These are phyloP conservation scores for Trametopsis cervina DNA, from an alignment of 768 basidiomycete species.

Conservation along the genomic window DNA sequence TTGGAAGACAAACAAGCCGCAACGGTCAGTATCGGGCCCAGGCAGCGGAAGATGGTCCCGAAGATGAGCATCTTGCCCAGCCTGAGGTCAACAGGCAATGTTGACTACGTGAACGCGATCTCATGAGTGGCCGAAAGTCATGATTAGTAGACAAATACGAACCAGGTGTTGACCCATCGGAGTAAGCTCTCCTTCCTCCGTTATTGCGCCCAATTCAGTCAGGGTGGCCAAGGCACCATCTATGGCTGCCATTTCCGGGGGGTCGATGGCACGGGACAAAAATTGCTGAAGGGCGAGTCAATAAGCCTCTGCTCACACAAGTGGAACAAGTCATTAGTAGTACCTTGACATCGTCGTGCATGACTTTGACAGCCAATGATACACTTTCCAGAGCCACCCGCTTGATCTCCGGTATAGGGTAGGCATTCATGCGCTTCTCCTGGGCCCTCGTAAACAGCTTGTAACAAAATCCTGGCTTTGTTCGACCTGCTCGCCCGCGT, in stretches of 20 bases:
- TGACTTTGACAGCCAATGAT: constrained; percentile 75
- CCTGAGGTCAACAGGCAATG: constrained; percentile 83
- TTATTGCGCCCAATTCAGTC: constrained; percentile 73
- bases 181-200: constrained; percentile 56
- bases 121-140: too few species aligned
- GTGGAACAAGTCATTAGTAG: neutral
- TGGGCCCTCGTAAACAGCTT: constrained; percentile 78
- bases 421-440: constrained; percentile 60
- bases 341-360: constrained; percentile 74
- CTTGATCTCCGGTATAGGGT: constrained; percentile 83
- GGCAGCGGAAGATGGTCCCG: constrained; percentile 74
- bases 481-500: constrained; percentile 86
- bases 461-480: constrained; percentile 75
- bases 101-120: constrained; percentile 59
- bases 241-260: constrained; percentile 69
- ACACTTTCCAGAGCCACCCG: constrained; percentile 82
- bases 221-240: constrained; percentile 70
- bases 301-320: neutral
- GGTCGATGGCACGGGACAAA: constrained; percentile 72
- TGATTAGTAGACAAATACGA: too few species aligned
- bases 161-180: constrained; percentile 80
- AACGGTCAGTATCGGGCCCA: constrained; percentile 76
- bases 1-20: constrained; percentile 83
- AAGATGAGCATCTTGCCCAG: constrained; percentile 93
- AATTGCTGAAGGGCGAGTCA: constrained; percentile 39